Evolutionary conservation across 1,139 yeast genomes (phyloP).

Genomic region (Diutina scorzettiae): DNA sequence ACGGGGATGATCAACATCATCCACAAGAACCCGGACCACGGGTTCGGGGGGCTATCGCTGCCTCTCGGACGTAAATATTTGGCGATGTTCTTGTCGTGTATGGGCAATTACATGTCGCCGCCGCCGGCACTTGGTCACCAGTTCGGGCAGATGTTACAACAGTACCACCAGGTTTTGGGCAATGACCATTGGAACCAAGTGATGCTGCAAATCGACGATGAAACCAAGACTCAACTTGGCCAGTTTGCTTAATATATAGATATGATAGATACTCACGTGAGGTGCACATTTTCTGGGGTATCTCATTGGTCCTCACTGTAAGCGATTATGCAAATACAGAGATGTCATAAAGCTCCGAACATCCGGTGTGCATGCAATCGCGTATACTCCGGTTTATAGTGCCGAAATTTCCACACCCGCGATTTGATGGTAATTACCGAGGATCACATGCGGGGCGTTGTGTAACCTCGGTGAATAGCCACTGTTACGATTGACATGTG

Average conservation of each 20-base stretch:
- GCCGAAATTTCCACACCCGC: too few relatives aligned
- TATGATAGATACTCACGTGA: neutral
- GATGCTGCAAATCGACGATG: conserved; percentile 4
- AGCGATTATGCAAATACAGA: too few relatives aligned
- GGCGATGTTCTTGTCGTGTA: conserved; percentile 47
- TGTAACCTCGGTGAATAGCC: too few relatives aligned
- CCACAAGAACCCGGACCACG: conserved; percentile 50
- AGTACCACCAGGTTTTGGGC: conserved; percentile 41
- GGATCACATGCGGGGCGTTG: too few relatives aligned
- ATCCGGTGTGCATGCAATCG: too few relatives aligned
- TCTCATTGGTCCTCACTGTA: too few relatives aligned
- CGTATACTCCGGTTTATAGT: too few relatives aligned
- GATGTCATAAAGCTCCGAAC: too few relatives aligned
- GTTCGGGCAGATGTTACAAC: conserved; percentile 32
- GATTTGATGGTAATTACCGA: too few relatives aligned
- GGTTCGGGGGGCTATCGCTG: conserved; percentile 38
- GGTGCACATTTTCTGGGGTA: too few relatives aligned
- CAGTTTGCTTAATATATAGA: neutral
- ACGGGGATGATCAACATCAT: conserved; percentile 63
- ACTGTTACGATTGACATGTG: too few relatives aligned
- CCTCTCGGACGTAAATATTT: conserved; percentile 37
- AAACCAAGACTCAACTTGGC: conserved; percentile 4
- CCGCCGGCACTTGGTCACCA: conserved; percentile 30
- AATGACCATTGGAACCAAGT: conserved; percentile 8
- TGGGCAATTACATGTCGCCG: conserved; percentile 49